Conservation (phyloP, 768 basidiomycete genomes). For the Arthromyces matolae region DNA sequence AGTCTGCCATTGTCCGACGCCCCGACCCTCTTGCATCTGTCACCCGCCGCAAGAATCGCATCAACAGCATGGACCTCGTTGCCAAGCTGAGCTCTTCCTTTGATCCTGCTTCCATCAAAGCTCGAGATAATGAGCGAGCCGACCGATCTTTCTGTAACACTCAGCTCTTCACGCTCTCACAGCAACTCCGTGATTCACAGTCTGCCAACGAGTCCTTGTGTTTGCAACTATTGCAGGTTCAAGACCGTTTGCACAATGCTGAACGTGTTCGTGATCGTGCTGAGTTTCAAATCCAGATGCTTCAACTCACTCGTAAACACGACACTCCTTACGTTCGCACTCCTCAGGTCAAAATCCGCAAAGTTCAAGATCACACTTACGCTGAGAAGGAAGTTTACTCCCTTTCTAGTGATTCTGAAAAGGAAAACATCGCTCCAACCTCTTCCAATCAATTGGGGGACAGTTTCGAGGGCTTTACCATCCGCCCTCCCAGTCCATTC, state of each 20-base stretch:
- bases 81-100: conserved; percentile 21
- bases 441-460: too few relatives aligned
- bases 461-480: too few relatives aligned
- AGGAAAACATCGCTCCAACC: too few relatives aligned
- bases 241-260: conserved; percentile 5
- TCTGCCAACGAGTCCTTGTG: conserved; percentile 8
- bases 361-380: too few relatives aligned
- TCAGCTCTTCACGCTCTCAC: conserved; percentile 5
- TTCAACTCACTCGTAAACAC: too few relatives aligned
- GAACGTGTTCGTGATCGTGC: conserved; percentile 13
- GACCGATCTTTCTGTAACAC: background rate
- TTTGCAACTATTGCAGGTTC: conserved; percentile 9
- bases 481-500: too few relatives aligned
- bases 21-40: conserved; percentile 1
- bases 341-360: too few relatives aligned
- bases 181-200: conserved; percentile 4
- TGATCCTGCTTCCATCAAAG: conserved; percentile 20
- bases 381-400: too few relatives aligned
- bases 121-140: conserved; percentile 6
- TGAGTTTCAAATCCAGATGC: conserved; percentile 12
- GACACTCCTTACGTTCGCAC: too few relatives aligned
- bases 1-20: background rate
- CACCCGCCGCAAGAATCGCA: background rate
- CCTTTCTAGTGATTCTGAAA: too few relatives aligned
- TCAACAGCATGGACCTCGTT: conserved; percentile 13